phyloP scores from a whole-genome alignment of 345 rosid species.

The Populus simonii region DNA sequence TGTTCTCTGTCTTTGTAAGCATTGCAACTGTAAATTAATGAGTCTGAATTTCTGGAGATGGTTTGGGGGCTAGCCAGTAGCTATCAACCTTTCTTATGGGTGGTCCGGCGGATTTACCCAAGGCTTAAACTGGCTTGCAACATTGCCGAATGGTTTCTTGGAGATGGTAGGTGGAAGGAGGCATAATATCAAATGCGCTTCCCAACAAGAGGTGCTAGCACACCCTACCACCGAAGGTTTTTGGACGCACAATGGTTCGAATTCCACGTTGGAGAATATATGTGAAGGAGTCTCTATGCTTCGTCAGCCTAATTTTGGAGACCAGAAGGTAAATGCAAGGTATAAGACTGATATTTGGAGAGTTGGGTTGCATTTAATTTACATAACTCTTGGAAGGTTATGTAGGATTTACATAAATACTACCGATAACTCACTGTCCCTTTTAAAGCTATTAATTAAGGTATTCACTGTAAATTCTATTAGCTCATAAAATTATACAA shows the following conservation, averaged over 20 bases:
- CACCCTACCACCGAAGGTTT: slow-evolving; percentile 1
- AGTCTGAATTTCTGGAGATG: slow-evolving; percentile 14
- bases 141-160: not conserved
- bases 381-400: too few relatives aligned
- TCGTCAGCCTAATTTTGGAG: slow-evolving; percentile 5
- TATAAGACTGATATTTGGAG: slow-evolving; percentile 14
- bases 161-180: slow-evolving; percentile 4
- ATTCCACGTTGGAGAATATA: slow-evolving; percentile 13
- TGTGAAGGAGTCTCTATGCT: slow-evolving; percentile 17
- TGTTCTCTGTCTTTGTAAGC: slow-evolving; percentile 48
- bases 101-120: slow-evolving; percentile 13
- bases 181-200: slow-evolving; percentile 2
- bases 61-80: slow-evolving; percentile 14
- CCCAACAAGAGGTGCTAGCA: slow-evolving; percentile 4
- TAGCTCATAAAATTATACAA: too few relatives aligned
- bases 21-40: slow-evolving; percentile 23
- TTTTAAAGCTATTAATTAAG: too few relatives aligned
- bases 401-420: too few relatives aligned
- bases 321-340: slow-evolving; percentile 12
- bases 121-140: slow-evolving; percentile 1
- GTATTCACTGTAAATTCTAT: too few relatives aligned
- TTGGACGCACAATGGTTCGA: slow-evolving; percentile 17
- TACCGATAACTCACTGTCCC: too few relatives aligned
- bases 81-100: slow-evolving; percentile 15
- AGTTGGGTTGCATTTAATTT: not conserved